Conservation (phyloP, 2,329 filamentous ascomycete species). For the Aspergillus sp. region DNA sequence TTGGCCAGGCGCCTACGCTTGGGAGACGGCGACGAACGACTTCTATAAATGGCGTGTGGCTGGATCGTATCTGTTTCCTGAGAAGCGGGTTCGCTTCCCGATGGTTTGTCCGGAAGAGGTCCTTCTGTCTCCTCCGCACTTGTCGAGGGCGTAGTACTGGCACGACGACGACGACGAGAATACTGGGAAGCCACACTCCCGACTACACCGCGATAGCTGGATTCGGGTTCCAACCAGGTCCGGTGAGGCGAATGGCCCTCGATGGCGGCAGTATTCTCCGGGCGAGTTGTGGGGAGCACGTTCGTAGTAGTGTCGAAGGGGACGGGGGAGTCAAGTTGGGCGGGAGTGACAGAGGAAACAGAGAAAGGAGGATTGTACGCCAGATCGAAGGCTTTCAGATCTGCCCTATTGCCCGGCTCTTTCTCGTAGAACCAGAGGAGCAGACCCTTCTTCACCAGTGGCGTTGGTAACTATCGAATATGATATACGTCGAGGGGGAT, state of each 20-base stretch:
- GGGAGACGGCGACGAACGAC: conserved; percentile 28
- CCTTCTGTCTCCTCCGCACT: conserved; percentile 11
- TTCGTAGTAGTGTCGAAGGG: conserved; percentile 42
- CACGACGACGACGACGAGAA: conserved; percentile 23
- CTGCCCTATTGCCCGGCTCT: conserved; percentile 37
- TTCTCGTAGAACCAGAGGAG: conserved; percentile 36
- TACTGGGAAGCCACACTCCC: conserved; percentile 9
- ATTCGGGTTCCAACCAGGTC: conserved; percentile 8
- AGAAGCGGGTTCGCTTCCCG: conserved; percentile 19
- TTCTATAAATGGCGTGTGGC: conserved; percentile 21
- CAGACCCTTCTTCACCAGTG: conserved; percentile 27
- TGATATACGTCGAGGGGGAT: no score
- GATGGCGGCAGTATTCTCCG: conserved; percentile 12
- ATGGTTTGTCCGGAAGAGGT: conserved; percentile 15
- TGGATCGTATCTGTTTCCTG: conserved; percentile 17
- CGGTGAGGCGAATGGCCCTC: conserved; percentile 17
- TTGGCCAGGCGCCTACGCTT: conserved; percentile 54
- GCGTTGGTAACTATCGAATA: conserved; percentile 15
- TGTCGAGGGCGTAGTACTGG: conserved; percentile 20
- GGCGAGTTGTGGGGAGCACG: conserved; percentile 33
- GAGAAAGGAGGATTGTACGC: conserved; percentile 57
- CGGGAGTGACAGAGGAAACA: conserved; percentile 55
- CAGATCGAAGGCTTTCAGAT: conserved; percentile 55
- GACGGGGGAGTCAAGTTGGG: conserved; percentile 55
- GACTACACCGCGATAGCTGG: conserved; percentile 6